Percentiles rank a stretch among this genome's conserved stretches.
Evolutionary conservation across 306 rosid species (phyloP).

Genomic region (Crotalaria pallida): DNA sequence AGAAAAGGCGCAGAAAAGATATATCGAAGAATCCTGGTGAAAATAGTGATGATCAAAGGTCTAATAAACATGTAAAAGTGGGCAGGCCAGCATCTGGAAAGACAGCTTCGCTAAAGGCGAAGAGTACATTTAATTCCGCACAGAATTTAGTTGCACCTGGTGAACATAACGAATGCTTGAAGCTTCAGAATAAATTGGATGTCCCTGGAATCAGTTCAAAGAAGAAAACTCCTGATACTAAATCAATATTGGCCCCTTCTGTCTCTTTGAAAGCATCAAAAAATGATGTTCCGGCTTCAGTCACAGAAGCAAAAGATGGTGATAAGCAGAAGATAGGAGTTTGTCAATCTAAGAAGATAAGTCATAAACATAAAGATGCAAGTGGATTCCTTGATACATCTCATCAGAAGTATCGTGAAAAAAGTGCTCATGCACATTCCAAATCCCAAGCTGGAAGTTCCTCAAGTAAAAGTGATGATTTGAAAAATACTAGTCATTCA

Average conservation of each 20-base stretch:
- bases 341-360: slow-evolving; percentile 49
- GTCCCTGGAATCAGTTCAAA: slow-evolving; percentile 42
- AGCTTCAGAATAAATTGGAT: slow-evolving; percentile 48
- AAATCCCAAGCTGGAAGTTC: slow-evolving; percentile 65
- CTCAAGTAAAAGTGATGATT: slow-evolving; percentile 34
- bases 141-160: slow-evolving; percentile 41
- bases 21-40: slow-evolving; percentile 54
- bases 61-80: slow-evolving; percentile 58
- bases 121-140: slow-evolving; percentile 42
- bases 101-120: slow-evolving; percentile 41
- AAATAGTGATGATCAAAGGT: slow-evolving; percentile 40
- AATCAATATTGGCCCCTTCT: slow-evolving; percentile 47
- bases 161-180: slow-evolving; percentile 45
- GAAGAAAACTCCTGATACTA: slow-evolving; percentile 56
- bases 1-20: slow-evolving; percentile 94
- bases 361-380: slow-evolving; percentile 57
- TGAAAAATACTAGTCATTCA: slow-evolving; percentile 41
- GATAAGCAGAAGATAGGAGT: slow-evolving; percentile 61
- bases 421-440: slow-evolving; percentile 47
- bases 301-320: slow-evolving; percentile 50
- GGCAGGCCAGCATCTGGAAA: slow-evolving; percentile 60
- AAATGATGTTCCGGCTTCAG: slow-evolving; percentile 42
- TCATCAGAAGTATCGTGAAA: slow-evolving; percentile 60
- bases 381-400: slow-evolving; percentile 45
- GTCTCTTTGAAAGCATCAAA: slow-evolving; percentile 52